Evolutionary conservation across 768 basidiomycete species (phyloP).

Genomic region (Chalciporus chontae): DNA sequence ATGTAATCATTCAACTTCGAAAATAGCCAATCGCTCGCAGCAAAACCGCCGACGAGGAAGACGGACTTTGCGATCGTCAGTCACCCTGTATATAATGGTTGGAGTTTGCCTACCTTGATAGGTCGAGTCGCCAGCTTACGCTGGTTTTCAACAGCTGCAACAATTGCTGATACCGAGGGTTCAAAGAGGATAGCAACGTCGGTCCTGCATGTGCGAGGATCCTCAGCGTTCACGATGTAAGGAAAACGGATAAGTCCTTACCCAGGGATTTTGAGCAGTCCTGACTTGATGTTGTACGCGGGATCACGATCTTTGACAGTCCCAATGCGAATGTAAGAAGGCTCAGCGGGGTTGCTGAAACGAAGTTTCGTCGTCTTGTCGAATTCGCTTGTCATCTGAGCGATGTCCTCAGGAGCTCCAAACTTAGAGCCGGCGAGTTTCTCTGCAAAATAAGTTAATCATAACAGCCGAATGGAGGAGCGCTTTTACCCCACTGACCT

Average conservation of each 20-base stretch:
- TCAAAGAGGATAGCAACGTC: conserved; percentile 32
- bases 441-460: conserved; percentile 24
- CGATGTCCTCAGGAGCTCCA: conserved; percentile 36
- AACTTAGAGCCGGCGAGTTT: conserved; percentile 41
- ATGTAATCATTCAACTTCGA: conserved; percentile 30
- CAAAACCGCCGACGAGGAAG: conserved; percentile 45
- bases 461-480: not conserved
- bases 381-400: conserved; percentile 40
- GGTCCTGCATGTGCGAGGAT: conserved; percentile 9
- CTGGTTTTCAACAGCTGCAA: conserved; percentile 25
- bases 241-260: conserved; percentile 4
- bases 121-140: conserved; percentile 14
- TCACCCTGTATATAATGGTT: not conserved
- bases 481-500: conserved; percentile 23
- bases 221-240: not conserved
- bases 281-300: conserved; percentile 39
- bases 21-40: conserved; percentile 43
- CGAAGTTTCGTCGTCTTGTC: conserved; percentile 46
- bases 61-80: conserved; percentile 29
- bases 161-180: conserved; percentile 21
- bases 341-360: conserved; percentile 38
- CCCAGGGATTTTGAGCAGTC: conserved; percentile 44
- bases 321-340: conserved; percentile 48
- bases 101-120: conserved; percentile 21
- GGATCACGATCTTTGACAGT: conserved; percentile 39